Conservation (phyloP, 106 monocot species). For the Phalaenopsis equestris region DNA sequence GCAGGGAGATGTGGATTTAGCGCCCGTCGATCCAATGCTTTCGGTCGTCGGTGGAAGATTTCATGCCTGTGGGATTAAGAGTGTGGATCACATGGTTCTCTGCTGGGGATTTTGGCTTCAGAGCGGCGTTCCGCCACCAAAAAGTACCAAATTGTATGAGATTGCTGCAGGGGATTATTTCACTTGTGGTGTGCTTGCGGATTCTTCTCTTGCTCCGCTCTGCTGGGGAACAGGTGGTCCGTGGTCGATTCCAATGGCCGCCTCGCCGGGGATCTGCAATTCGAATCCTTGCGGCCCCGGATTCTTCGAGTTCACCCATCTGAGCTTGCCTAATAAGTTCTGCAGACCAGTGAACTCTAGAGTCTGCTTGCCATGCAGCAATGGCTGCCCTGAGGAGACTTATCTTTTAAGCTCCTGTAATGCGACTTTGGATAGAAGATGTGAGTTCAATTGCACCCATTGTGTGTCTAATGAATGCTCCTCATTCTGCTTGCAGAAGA, state of each 20-base stretch:
- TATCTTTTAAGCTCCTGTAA: slow-evolving; percentile 39
- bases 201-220: slow-evolving; percentile 36
- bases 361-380: slow-evolving; percentile 80
- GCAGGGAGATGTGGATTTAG: slow-evolving; percentile 49
- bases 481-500: slow-evolving; percentile 31
- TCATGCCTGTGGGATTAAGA: slow-evolving; percentile 84
- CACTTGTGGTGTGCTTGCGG: slow-evolving; percentile 71
- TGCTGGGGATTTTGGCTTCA: slow-evolving; percentile 85
- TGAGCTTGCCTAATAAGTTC: slow-evolving; percentile 17
- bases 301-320: slow-evolving; percentile 58
- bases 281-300: slow-evolving; percentile 53
- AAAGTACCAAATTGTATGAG: slow-evolving; percentile 33
- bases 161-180: slow-evolving; percentile 92
- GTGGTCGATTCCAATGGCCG: slow-evolving; percentile 78
- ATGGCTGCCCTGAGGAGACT: slow-evolving; percentile 46
- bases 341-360: slow-evolving; percentile 57
- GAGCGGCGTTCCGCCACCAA: slow-evolving; percentile 59
- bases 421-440: slow-evolving; percentile 43
- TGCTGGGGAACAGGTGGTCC: slow-evolving; percentile 92
- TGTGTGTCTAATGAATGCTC: slow-evolving; percentile 50
- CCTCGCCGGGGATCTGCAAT: slow-evolving; percentile 77
- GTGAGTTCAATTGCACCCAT: slow-evolving; percentile 53
- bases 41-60: slow-evolving; percentile 81
- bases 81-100: slow-evolving; percentile 38
- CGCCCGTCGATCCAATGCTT: slow-evolving; percentile 59